Conservation (phyloP, 2,329 filamentous ascomycete species). For the Alternaria panax region DNA sequence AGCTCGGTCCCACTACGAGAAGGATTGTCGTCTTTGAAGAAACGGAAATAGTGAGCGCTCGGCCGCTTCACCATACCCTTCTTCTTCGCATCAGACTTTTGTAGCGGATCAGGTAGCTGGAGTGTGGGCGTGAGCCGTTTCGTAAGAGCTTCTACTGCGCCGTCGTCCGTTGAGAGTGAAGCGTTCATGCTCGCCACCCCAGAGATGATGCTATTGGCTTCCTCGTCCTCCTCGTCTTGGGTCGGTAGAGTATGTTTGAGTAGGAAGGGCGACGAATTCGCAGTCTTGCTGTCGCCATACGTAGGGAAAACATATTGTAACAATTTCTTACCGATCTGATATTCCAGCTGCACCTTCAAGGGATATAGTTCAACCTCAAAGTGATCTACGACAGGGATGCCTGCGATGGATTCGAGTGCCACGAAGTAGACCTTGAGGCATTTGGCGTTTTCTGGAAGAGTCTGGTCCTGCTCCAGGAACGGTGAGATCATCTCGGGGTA, state of each 20-base stretch:
- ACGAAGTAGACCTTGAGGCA: slow-evolving; percentile 97
- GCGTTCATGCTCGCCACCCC: slow-evolving; percentile 25
- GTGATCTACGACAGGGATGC: slow-evolving; percentile 95
- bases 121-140: slow-evolving; percentile 84
- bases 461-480: slow-evolving; percentile 72
- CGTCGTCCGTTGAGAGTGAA: slow-evolving; percentile 46
- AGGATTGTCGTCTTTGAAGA: slow-evolving; percentile 43
- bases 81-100: slow-evolving; percentile 42
- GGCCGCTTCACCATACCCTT: slow-evolving; percentile 35
- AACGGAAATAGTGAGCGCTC: slow-evolving; percentile 44
- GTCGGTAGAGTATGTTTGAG: slow-evolving; percentile 60
- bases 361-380: slow-evolving; percentile 96
- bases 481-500: slow-evolving; percentile 97
- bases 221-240: slow-evolving; percentile 58
- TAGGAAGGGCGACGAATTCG: slow-evolving; percentile 69
- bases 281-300: slow-evolving; percentile 60
- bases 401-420: slow-evolving; percentile 97
- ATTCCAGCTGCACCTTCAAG: slow-evolving; percentile 91
- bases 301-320: slow-evolving; percentile 98
- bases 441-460: slow-evolving; percentile 68
- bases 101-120: slow-evolving; percentile 57
- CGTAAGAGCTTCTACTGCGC: slow-evolving; percentile 77
- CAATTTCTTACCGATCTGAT: slow-evolving; percentile 87
- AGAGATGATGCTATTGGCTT: slow-evolving; percentile 43
- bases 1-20: slow-evolving; percentile 42